A percentile compares a stretch with the other conserved stretches of the same genome.
These are phyloP conservation scores for Botryosphaeria agaves DNA, from an alignment of 2,329 filamentous ascomycete species.

Conservation along the genomic window DNA sequence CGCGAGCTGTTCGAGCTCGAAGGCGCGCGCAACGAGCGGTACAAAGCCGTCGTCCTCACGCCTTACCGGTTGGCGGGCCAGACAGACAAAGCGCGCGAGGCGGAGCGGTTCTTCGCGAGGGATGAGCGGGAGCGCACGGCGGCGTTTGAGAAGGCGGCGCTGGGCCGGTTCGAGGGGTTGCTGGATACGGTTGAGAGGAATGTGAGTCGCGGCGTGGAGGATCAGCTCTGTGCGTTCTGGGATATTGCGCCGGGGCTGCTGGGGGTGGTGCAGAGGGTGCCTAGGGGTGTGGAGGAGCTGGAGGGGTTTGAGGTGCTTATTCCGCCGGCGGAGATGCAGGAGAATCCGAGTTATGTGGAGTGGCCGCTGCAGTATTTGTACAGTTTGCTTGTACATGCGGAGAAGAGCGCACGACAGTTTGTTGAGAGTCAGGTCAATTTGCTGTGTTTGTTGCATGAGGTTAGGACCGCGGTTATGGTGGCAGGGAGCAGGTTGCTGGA, in stretches of 20 bases:
- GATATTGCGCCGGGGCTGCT: conserved; percentile 80
- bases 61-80: conserved; percentile 63
- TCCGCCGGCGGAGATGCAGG: conserved; percentile 59
- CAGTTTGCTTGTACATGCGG: conserved; percentile 66
- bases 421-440: conserved; percentile 90
- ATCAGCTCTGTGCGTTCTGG: conserved; percentile 91
- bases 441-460: conserved; percentile 77
- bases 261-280: conserved; percentile 64
- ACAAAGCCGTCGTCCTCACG: conserved; percentile 64
- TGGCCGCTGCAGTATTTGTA: conserved; percentile 87
- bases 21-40: conserved; percentile 70
- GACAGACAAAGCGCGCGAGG: conserved; percentile 61
- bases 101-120: conserved; percentile 64
- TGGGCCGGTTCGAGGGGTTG: conserved; percentile 61
- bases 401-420: conserved; percentile 90
- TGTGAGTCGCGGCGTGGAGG: conserved; percentile 73
- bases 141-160: conserved; percentile 51
- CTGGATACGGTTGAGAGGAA: conserved; percentile 66
- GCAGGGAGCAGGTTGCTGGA: conserved; percentile 52
- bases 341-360: conserved; percentile 66
- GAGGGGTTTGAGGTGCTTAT: conserved; percentile 55
- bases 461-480: conserved; percentile 59
- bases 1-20: conserved; percentile 73
- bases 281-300: conserved; percentile 29
- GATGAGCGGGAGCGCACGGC: conserved; percentile 58